Base-by-base conservation (phyloP, 129 eudicot genomes). In the Chrysanthemum makinoi region DNA sequence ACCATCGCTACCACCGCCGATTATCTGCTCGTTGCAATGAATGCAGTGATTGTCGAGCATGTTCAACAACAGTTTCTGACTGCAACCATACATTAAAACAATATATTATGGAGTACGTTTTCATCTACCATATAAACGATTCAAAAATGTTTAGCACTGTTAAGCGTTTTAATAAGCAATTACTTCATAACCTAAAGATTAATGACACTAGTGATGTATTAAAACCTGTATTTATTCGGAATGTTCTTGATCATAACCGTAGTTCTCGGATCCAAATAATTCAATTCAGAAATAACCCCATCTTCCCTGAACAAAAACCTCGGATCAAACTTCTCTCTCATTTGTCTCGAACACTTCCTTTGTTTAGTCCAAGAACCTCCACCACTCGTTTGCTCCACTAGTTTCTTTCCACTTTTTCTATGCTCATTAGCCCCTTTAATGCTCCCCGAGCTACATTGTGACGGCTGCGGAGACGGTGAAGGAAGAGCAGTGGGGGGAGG, bases 41-140 rank as follows among this genome's bases (percentile, higher is more conserved):
- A 93, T 93, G 72, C 98, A 93, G 86, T 89, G 98, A 80, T 84
- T 93, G 82, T 93, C 98, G 73, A 93, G 88, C 98, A 93, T 89
- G 85, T 89, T 93, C 82, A 93, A 86, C 82, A 93, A 69, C 75
- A 93, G 72, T 73, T 93, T 93, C 86, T 85, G 96, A 82, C 98
- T 93, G 84, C 78, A 73, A 15, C 46, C 57, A 53, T 70, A 10
- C n/a, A 69, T 4, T 9, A 56, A 56, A 11, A 39, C 43, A 35
- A 5, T 35, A 39, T 7, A 39, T 39, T 6, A 39, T 35, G 7
- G 5, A 39, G 46, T 39, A 39, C 6, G 39, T 33, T 33, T 4
- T 33, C 5, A 33, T 33, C 0, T 33, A 33, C 46, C 2, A 0
- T 39, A 39, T 39, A 39, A 39, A 39, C 9, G 1, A 2, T 39